Conservation (phyloP, 1,284 basidiomycete species). For the Trametes hirsuta region DNA sequence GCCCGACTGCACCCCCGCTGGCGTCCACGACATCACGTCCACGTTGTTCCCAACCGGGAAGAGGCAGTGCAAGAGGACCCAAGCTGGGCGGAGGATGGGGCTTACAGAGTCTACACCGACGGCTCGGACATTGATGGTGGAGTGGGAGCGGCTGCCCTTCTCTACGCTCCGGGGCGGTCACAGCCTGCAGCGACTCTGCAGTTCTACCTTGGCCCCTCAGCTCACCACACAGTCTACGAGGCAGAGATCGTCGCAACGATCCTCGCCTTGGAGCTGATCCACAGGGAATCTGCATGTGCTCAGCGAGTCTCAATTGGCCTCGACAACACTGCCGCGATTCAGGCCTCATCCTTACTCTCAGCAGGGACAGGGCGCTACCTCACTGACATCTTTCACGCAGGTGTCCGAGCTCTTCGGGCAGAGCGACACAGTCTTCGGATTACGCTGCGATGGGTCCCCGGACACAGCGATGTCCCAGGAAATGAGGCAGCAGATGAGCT, state of each 20-base stretch:
- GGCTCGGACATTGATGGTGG: conserved; percentile 18
- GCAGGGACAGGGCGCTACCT: background rate
- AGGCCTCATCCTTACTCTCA: background rate
- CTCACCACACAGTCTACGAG: conserved; percentile 37
- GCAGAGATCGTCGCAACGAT: conserved; percentile 34
- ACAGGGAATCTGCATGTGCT: background rate
- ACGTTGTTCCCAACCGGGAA: conserved; percentile 1
- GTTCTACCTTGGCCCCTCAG: conserved; percentile 27
- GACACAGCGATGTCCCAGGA: conserved; percentile 1
- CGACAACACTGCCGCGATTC: conserved; percentile 15
- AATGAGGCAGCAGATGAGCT: conserved; percentile 7
- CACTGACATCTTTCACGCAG: background rate
- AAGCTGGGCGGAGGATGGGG: background rate
- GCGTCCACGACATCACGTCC: background rate
- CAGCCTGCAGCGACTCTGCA: too few species aligned
- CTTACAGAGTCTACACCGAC: conserved; percentile 19
- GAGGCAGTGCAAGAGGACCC: background rate
- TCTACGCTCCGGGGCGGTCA: background rate
- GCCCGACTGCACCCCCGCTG: conserved; percentile 10
- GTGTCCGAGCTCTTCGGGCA: background rate
- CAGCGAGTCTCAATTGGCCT: conserved; percentile 3
- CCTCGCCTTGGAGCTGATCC: conserved; percentile 7
- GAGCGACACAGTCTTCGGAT: background rate
- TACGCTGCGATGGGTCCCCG: conserved; percentile 6
- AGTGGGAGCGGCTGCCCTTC: conserved; percentile 1